phyloP scores from a whole-genome alignment of 2,329 filamentous ascomycete species.

The Monosporascus sp. region DNA sequence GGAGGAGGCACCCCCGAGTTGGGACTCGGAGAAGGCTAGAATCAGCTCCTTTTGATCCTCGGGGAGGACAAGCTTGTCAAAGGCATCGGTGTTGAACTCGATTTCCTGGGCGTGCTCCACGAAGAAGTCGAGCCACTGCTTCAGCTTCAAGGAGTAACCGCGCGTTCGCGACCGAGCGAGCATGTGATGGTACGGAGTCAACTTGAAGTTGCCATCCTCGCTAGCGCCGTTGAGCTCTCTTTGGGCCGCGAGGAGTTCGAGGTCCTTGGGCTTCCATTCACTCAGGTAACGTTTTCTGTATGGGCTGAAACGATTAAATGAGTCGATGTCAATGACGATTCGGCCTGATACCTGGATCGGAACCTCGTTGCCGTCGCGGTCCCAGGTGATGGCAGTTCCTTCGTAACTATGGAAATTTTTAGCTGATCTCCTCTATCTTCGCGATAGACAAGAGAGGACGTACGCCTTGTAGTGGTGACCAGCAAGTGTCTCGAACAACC shows the following conservation, averaged over 20 bases:
- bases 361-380: slow-evolving; percentile 27
- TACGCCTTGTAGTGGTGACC: slow-evolving; percentile 46
- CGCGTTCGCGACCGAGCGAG: slow-evolving; percentile 24
- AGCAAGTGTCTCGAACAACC: slow-evolving; percentile 38
- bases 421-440: too few species aligned
- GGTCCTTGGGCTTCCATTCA: slow-evolving; percentile 29
- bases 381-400: slow-evolving; percentile 32
- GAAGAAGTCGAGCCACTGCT: slow-evolving; percentile 36
- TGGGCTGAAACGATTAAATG: slow-evolving; percentile 32
- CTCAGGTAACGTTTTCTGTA: slow-evolving; percentile 23
- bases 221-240: too few species aligned
- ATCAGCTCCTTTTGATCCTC: slow-evolving; percentile 47
- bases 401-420: slow-evolving; percentile 7
- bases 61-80: slow-evolving; percentile 44
- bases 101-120: slow-evolving; percentile 40
- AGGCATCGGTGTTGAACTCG: slow-evolving; percentile 43
- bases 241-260: slow-evolving; percentile 23
- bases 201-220: background rate
- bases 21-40: slow-evolving; percentile 32
- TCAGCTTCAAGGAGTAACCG: slow-evolving; percentile 14
- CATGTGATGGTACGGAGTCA: slow-evolving; percentile 30
- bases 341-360: slow-evolving; percentile 28
- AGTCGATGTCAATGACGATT: slow-evolving; percentile 34
- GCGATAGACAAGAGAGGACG: slow-evolving; percentile 5
- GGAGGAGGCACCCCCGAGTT: background rate